Base-by-base conservation (phyloP, 73 alveolate species). In the Paramecium pentaurelia region DNA sequence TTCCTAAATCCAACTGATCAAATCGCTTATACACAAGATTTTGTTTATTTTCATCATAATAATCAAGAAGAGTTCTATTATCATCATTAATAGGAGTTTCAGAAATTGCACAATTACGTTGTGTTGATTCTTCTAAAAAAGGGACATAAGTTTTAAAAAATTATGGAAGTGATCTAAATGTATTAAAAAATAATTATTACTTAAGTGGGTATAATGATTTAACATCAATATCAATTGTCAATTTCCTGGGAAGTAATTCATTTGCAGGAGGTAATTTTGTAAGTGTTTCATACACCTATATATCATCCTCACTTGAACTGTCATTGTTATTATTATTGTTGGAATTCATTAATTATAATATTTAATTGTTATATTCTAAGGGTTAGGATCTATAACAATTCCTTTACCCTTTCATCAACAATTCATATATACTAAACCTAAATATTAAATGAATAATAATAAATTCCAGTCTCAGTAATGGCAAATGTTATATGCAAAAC, bases 221-320 rank as follows among this genome's bases (percentile, higher is more conserved):
- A 2, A 80, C 54, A 49, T 80, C 91, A 32, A 80, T 45, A 47
- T 80, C 91, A n/a, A 80, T 80, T 22, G 91, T 80, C 51, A 80
- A 45, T 80, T 80, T 45, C 47, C 91, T 22, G 0, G 91, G 91
- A 0, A 80, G 32, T 34, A 80, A 45, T 80, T 80, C 71, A 44
- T 80, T 80, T 45, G 91, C 77, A 27, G 91, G 91, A 45, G 91
- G 91, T 7, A 80, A 36, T 80, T 80, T 80, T 1, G 91, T 32
- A 9, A 80, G 73, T 3, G 77, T 80, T 36, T 80, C 91, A 80
- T 80, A 80, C 18, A 80, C 91, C 10, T 73, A 37, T 8, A 40
- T 73, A 8, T 80, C 91, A 47, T 80, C 91, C 47, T 80, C 91
- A 28, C 91, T 80, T 14, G 91, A 80, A 47, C 91, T 80, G 73